Conservation (phyloP, 2,329 filamentous ascomycete genomes). For the Elsinoe fawcettii region DNA sequence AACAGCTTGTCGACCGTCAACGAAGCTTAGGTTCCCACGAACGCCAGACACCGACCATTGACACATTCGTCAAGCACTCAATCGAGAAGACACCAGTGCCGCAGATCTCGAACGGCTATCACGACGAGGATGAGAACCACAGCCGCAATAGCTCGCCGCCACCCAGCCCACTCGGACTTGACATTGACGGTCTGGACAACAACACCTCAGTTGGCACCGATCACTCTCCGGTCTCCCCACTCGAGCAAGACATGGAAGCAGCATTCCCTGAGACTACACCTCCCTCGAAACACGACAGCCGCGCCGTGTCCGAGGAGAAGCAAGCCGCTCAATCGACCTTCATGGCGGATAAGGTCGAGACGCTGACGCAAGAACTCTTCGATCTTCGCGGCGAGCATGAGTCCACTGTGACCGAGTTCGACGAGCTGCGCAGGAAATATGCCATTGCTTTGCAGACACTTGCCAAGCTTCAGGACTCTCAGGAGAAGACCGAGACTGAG, state of each 20-base stretch:
- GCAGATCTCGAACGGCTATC: background rate
- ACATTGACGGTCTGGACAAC: background rate
- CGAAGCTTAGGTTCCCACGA: conserved; percentile 62
- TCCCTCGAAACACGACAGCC: conserved; percentile 13
- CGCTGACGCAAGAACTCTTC: conserved; percentile 82
- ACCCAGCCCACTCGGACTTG: background rate
- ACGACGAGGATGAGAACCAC: background rate
- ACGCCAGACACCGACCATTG: conserved; percentile 8
- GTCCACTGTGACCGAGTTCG: conserved; percentile 69
- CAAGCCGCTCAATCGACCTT: conserved; percentile 65
- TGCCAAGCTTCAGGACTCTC: conserved; percentile 69
- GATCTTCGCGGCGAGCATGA: conserved; percentile 89
- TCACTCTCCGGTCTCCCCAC: conserved; percentile 2
- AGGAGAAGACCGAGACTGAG: conserved; percentile 50
- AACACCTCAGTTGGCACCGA: background rate
- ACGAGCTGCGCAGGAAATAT: conserved; percentile 78
- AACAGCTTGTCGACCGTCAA: conserved; percentile 92
- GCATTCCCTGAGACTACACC: background rate
- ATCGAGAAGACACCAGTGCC: background rate
- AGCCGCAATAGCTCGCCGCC: background rate
- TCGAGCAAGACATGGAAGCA: background rate
- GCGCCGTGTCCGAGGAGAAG: conserved; percentile 17
- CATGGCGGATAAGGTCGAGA: conserved; percentile 87
- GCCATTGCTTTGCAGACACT: conserved; percentile 77
- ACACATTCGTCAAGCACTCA: background rate